Evolutionary conservation across 352 stramenopile genomes (phyloP), one percentile per base, ranked within the genome.

Genomic region (Plasmopara halstedii): DNA sequence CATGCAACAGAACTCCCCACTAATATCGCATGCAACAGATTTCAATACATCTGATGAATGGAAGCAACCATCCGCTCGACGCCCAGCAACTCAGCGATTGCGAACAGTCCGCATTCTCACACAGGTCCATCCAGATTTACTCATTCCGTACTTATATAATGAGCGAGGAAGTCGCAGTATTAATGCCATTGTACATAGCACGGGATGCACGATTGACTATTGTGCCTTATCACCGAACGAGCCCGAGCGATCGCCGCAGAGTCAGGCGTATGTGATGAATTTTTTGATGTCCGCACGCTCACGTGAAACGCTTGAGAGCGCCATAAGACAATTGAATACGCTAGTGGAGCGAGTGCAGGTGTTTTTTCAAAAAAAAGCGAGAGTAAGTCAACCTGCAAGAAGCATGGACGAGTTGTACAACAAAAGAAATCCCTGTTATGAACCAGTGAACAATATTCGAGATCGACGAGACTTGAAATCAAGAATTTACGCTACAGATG

Each of bases 91-190:
- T 27, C 71, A 78, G 29, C 72, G 76, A 33, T 62, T 83, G 54
- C 70, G 75, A 20, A 78, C 64, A 42, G 43, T 85, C 21, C 78
- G 81, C 39, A 54, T 85, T 31, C 69, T 66, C 26, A 83, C 71
- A 13, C 50, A 53, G 13, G 60, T 74, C 38, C 60, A 67, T 33
- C 73, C 76, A 19, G 72, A 85, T 43, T 39, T 70, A 42, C 41
- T 88, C 23, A 47, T 83, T 23, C 65, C 73, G 31, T 85, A 74
- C 32, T 35, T 88, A 25, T 85, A 85, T 33, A 63, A 64, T 15
- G 70, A 82, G 17, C 67, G 66, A 2, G 62, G 67, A 27, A 66
- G 62, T n/a, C 62, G 56, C 15, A 53, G 56, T 35, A 73, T 86
- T 40, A 78, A 73, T 27, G 22, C 44, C 2, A 85, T 88, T 40